phyloP scores from a whole-genome alignment of 2,329 filamentous ascomycete genomes.

The Aureobasidium leucospermi region DNA sequence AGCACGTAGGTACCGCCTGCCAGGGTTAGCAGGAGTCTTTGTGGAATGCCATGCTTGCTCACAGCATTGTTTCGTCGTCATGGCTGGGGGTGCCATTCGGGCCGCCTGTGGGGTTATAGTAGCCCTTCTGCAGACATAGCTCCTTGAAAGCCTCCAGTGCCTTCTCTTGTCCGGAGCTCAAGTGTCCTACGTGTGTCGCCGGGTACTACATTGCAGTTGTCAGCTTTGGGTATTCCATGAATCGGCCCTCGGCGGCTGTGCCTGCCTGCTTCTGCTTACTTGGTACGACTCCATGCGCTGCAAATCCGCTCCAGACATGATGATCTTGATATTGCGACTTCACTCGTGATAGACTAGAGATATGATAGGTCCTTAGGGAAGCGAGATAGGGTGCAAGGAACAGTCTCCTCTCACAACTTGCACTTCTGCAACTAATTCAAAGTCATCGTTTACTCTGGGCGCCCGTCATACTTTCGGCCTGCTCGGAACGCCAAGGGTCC shows the following conservation, averaged over 20 bases:
- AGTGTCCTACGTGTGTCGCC: conserved; percentile 71
- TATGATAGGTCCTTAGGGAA: conserved; percentile 1
- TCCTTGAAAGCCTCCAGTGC: conserved; percentile 66
- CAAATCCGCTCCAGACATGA: conserved; percentile 18
- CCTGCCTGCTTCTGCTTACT: conserved; percentile 15
- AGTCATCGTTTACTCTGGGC: not conserved
- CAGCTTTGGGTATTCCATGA: not conserved
- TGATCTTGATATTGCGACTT: not conserved
- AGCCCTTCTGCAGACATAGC: conserved; percentile 56
- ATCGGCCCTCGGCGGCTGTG: not conserved
- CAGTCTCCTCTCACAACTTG: not conserved
- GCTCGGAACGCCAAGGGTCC: not conserved
- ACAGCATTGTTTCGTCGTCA: conserved; percentile 68
- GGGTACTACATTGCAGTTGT: conserved; percentile 48
- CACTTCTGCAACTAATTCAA: not conserved
- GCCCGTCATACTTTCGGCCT: not conserved
- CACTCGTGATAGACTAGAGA: not conserved
- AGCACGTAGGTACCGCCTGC: conserved; percentile 76
- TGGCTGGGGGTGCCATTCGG: conserved; percentile 47
- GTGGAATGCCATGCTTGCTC: conserved; percentile 26
- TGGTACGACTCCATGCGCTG: conserved; percentile 26
- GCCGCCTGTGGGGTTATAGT: conserved; percentile 46
- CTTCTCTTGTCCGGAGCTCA: conserved; percentile 60
- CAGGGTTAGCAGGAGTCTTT: conserved; percentile 12
- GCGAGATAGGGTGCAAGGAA: not conserved